phyloP scores from a whole-genome alignment of 1,139 yeast genomes.

The Magnusiomyces fungicola region DNA sequence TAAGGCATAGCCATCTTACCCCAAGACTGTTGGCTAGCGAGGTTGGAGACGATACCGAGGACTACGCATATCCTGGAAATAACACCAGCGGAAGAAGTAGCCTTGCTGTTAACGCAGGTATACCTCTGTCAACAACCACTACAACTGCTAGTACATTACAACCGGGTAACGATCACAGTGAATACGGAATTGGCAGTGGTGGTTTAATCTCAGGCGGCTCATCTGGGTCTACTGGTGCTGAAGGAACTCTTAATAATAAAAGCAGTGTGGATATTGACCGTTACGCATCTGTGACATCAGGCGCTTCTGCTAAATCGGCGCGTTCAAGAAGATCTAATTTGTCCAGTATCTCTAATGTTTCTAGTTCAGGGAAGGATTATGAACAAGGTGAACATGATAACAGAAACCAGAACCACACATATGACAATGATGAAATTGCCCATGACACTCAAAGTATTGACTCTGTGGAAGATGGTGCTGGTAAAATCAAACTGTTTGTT shows the following conservation, averaged over 20 bases:
- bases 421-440: background rate
- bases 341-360: background rate
- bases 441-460: constrained; percentile 13
- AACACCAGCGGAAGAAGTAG: background rate
- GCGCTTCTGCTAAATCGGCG: background rate
- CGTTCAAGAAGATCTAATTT: background rate
- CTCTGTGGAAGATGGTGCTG: constrained; percentile 36
- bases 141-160: background rate
- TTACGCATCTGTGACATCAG: background rate
- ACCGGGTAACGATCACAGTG: background rate
- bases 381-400: background rate
- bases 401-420: no score
- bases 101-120: no score
- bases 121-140: background rate
- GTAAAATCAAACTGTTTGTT: constrained; percentile 46
- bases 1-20: constrained; percentile 66
- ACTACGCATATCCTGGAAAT: background rate
- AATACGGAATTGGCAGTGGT: background rate
- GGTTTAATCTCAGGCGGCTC: background rate
- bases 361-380: background rate
- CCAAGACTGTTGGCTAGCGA: constrained; percentile 77
- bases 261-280: background rate
- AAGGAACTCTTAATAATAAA: no score
- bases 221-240: background rate
- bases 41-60: constrained; percentile 47